Conservation (phyloP, 108 stramenopile genomes). For the Fistulifera solaris region DNA sequence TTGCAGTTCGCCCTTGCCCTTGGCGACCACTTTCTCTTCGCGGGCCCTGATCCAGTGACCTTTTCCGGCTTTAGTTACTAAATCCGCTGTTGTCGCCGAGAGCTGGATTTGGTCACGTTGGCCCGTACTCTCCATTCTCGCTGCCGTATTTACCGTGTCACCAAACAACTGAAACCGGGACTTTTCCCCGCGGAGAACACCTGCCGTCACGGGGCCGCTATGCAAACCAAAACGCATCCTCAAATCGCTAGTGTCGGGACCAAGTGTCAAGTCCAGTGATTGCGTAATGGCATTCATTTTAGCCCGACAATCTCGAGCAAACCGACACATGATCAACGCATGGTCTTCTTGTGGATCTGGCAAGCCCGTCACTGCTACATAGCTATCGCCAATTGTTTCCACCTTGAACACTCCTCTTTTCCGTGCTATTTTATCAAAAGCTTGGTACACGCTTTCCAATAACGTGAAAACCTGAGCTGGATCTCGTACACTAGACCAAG, state of each 20-base stretch:
- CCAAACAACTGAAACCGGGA: conserved; percentile 50
- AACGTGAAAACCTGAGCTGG: conserved; percentile 39
- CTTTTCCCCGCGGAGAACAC: conserved; percentile 43
- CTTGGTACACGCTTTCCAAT: conserved; percentile 35
- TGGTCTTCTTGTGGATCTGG: conserved; percentile 47
- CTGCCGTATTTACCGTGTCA: conserved; percentile 53
- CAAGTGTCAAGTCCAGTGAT: conserved; percentile 23
- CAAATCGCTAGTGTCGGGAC: conserved; percentile 37
- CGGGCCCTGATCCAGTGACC: conserved; percentile 31
- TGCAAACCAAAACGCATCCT: conserved; percentile 50
- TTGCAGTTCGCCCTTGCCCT: conserved; percentile 47
- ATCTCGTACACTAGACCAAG: conserved; percentile 31
- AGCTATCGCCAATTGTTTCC: conserved; percentile 39
- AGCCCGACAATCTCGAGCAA: conserved; percentile 29
- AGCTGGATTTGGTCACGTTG: conserved; percentile 17
- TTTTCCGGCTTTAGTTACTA: conserved; percentile 20
- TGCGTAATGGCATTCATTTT: conserved; percentile 33
- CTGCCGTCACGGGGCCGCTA: conserved; percentile 45
- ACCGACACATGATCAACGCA: conserved; percentile 30
- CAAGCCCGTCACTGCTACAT: conserved; percentile 54
- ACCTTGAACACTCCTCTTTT: conserved; percentile 18
- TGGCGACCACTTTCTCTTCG: conserved; percentile 27
- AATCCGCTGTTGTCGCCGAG: conserved; percentile 42
- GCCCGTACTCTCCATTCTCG: conserved; percentile 51
- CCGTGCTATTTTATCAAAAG: conserved; percentile 31